These are phyloP conservation scores for Tricholoma terreum DNA, from an alignment of 768 basidiomycete genomes.

Conservation along the genomic window DNA sequence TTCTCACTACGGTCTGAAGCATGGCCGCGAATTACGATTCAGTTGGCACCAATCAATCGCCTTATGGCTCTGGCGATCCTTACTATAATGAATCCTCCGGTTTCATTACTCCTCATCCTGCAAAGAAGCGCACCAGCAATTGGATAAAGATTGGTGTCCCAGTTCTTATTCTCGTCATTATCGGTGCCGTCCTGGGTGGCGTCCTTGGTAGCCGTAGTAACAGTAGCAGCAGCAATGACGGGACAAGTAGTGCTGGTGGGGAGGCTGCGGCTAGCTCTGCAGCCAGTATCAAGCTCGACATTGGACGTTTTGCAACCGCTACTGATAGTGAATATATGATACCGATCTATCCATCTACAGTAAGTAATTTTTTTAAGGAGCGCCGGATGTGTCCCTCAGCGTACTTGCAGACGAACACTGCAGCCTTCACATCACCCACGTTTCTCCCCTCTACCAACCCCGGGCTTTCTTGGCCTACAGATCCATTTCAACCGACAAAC, in stretches of 20 bases:
- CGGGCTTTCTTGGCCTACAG: slow-evolving; percentile 70
- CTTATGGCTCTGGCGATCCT: slow-evolving; percentile 56
- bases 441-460: slow-evolving; percentile 56
- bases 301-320: slow-evolving; percentile 70
- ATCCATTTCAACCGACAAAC: slow-evolving; percentile 67
- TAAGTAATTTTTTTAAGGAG: slow-evolving; percentile 39
- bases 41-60: slow-evolving; percentile 23
- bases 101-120: slow-evolving; percentile 52
- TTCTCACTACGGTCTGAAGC: slow-evolving; percentile 10
- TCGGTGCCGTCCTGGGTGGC: slow-evolving; percentile 72
- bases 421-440: slow-evolving; percentile 67
- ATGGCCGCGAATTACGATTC: slow-evolving; percentile 36
- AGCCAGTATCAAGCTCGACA: slow-evolving; percentile 53
- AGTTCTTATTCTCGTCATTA: slow-evolving; percentile 57
- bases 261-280: slow-evolving; percentile 53
- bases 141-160: slow-evolving; percentile 81
- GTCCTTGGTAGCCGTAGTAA: slow-evolving; percentile 68
- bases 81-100: slow-evolving; percentile 71
- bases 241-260: slow-evolving; percentile 36
- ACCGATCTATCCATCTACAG: slow-evolving; percentile 86
- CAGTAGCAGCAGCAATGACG: slow-evolving; percentile 37
- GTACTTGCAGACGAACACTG: slow-evolving; percentile 61
- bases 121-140: slow-evolving; percentile 55
- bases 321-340: slow-evolving; percentile 79
- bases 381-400: neutral